A percentile compares a stretch with the other conserved stretches of the same genome.
phyloP scores from a whole-genome alignment of 352 stramenopile species.

The Globisporangium orthogonon region DNA sequence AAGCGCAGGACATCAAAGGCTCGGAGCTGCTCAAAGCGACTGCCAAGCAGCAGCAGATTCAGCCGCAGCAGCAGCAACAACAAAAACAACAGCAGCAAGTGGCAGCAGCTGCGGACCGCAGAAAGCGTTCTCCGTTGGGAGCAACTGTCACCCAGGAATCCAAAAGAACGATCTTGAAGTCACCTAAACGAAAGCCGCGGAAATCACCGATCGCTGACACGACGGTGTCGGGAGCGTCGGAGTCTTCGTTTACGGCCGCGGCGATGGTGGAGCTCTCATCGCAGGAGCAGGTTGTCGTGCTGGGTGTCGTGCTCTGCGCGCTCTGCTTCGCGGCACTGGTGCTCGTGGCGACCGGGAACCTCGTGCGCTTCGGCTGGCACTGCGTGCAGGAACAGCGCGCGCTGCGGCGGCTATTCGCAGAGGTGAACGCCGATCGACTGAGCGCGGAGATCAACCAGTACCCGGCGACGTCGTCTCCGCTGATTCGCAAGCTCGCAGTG shows the following conservation, averaged over 20 bases:
- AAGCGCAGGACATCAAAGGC: conserved; percentile 50
- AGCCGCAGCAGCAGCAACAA: neutral
- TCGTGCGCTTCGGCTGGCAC: conserved; percentile 37
- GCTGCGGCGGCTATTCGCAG: conserved; percentile 33
- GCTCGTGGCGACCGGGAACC: conserved; percentile 24
- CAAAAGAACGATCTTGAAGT: neutral
- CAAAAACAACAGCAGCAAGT: no score
- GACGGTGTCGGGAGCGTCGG: neutral
- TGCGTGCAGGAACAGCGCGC: conserved; percentile 33
- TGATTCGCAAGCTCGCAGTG: conserved; percentile 42
- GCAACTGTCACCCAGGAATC: neutral
- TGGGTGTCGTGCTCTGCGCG: conserved; percentile 43
- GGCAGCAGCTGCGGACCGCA: neutral
- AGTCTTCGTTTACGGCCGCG: conserved; percentile 8
- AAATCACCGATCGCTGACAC: neutral
- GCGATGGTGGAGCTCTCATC: conserved; percentile 43
- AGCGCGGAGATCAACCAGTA: conserved; percentile 27
- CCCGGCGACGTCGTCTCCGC: conserved; percentile 24
- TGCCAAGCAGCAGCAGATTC: neutral
- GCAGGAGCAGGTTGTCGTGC: conserved; percentile 51
- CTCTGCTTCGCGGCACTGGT: conserved; percentile 34
- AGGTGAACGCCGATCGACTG: conserved; percentile 18
- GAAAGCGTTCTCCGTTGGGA: neutral
- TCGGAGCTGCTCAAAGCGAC: conserved; percentile 23
- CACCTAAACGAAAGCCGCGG: neutral